Evolutionary conservation across 305 asterid species (phyloP).

Genomic region (Rubia tinctorum): DNA sequence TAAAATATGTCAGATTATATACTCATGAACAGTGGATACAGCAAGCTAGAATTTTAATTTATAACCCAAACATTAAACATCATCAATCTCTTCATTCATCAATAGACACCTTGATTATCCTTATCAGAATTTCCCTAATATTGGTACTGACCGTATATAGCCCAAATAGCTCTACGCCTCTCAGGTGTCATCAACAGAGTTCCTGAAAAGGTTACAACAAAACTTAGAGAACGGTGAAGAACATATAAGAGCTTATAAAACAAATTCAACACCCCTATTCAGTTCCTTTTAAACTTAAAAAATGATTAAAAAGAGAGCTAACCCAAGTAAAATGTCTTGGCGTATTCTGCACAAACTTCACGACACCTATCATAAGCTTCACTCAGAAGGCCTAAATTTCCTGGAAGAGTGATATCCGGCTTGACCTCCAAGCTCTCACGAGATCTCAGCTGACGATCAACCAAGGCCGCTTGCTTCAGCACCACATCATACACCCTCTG

Average conservation of each 20-base stretch:
- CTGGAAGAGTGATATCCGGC: conserved; percentile 65
- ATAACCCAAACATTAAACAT: background rate
- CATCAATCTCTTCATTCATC: background rate
- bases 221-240: conserved; percentile 13
- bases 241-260: conserved; percentile 6
- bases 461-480: conserved; percentile 85
- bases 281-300: conserved; percentile 23
- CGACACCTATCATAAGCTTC: conserved; percentile 97
- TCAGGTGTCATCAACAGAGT: conserved; percentile 95
- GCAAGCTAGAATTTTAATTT: background rate
- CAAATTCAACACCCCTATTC: conserved; percentile 5
- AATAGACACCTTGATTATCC: background rate
- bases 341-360: conserved; percentile 96
- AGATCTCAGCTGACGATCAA: conserved; percentile 54
- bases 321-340: conserved; percentile 97
- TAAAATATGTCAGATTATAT: background rate
- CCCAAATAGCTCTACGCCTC: conserved; percentile 97
- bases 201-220: conserved; percentile 46
- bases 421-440: conserved; percentile 52
- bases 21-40: background rate
- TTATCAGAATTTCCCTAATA: background rate
- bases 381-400: conserved; percentile 55
- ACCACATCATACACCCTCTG: conserved; percentile 96
- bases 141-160: conserved; percentile 74
- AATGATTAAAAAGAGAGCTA: conserved; percentile 30